Percentiles rank a stretch among this genome's conserved stretches.
Conservation (phyloP, 345 rosid species). For the Pugionium dolabratum region DNA sequence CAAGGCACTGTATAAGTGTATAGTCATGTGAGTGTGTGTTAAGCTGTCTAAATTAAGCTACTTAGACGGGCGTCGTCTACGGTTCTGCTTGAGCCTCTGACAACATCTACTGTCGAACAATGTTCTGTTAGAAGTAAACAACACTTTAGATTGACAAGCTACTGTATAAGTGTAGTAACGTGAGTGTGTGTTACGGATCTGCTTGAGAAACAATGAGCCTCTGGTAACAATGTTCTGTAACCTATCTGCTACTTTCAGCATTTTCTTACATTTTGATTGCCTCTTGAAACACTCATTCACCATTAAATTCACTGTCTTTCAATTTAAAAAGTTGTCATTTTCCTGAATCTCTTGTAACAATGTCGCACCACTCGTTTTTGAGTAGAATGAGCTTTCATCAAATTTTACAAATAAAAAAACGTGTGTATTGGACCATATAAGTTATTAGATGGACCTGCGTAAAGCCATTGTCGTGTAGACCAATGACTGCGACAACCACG, state of each 20-base stretch:
- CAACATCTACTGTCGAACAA: too few species aligned
- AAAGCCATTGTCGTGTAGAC: slow-evolving; percentile 13
- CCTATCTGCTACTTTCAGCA: too few species aligned
- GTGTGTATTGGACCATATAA: neutral
- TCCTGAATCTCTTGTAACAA: neutral
- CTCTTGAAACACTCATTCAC: neutral
- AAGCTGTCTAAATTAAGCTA: too few species aligned
- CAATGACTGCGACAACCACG: slow-evolving; percentile 26
- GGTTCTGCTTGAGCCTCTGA: too few species aligned
- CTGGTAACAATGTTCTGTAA: neutral
- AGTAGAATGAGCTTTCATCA: neutral
- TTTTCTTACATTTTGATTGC: neutral
- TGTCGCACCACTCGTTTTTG: slow-evolving; percentile 6
- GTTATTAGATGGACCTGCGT: too few species aligned
- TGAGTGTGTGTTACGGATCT: neutral
- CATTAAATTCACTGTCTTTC: neutral
- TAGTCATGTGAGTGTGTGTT: too few species aligned
- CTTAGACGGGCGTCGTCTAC: too few species aligned
- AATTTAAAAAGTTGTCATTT: neutral
- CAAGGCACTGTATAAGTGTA: too few species aligned
- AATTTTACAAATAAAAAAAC: neutral
- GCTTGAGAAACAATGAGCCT: neutral
- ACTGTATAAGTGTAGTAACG: neutral
- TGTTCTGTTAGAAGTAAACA: neutral
- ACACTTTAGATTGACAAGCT: slow-evolving; percentile 1